A percentile compares a stretch with the other conserved stretches of the same genome.
These are phyloP conservation scores for Phanerochaete sordida DNA, from an alignment of 768 basidiomycete genomes.

Conservation along the genomic window DNA sequence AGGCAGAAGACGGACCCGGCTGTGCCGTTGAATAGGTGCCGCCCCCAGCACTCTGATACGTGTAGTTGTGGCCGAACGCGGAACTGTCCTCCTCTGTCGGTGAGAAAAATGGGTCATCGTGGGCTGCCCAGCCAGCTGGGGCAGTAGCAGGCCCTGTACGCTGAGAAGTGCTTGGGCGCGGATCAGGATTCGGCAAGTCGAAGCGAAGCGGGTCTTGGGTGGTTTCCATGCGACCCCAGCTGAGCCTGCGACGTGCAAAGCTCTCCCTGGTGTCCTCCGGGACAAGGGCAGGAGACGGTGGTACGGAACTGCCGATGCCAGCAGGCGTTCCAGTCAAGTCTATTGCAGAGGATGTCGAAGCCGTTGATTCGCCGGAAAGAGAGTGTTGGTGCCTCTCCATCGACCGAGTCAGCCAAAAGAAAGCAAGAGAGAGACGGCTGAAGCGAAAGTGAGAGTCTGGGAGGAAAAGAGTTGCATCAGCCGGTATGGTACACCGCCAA, in stretches of 20 bases:
- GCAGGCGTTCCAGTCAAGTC: slow-evolving; percentile 47
- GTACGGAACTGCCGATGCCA: slow-evolving; percentile 40
- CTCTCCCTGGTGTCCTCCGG: slow-evolving; percentile 31
- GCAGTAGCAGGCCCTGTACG: slow-evolving; percentile 13
- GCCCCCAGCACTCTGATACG: slow-evolving; percentile 14
- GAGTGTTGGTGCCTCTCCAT: slow-evolving; percentile 16
- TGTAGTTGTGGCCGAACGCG: slow-evolving; percentile 23
- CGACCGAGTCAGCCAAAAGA: not conserved
- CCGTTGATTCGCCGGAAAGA: slow-evolving; percentile 30
- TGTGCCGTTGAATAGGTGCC: slow-evolving; percentile 40
- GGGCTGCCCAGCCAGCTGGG: slow-evolving; percentile 21
- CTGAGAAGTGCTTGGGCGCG: slow-evolving; percentile 17
- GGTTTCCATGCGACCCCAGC: slow-evolving; percentile 50
- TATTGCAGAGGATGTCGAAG: slow-evolving; percentile 59
- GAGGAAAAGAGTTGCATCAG: slow-evolving; percentile 2
- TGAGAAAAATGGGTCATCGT: slow-evolving; percentile 50
- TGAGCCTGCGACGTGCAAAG: slow-evolving; percentile 50
- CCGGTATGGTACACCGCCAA: not conserved
- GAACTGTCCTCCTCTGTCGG: slow-evolving; percentile 35
- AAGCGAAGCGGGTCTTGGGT: slow-evolving; percentile 47
- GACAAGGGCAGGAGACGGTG: slow-evolving; percentile 47
- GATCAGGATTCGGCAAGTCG: slow-evolving; percentile 25
- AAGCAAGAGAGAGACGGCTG: not conserved
- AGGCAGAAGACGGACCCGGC: slow-evolving; percentile 48
- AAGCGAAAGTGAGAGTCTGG: not conserved